Percentiles rank a stretch among this genome's conserved stretches.
Evolutionary conservation across 495 filamentous ascomycete genomes (phyloP).

Genomic region (Talaromyces liani): DNA sequence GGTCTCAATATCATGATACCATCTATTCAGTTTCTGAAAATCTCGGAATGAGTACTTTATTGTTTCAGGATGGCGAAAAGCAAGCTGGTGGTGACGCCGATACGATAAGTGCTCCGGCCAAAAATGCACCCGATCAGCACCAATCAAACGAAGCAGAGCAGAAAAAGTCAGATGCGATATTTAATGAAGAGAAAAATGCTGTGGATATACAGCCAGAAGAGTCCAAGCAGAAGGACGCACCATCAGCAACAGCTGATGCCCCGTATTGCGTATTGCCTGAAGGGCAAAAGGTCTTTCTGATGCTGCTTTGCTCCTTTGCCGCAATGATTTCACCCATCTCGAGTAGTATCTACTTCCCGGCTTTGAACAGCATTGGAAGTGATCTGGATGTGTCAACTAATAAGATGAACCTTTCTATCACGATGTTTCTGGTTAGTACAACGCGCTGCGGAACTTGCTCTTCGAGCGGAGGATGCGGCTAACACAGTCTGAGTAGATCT

Average conservation of each 20-base stretch:
- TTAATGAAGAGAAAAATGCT: not conserved
- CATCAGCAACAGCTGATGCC: constrained; percentile 5
- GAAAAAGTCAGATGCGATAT: not conserved
- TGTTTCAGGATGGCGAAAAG: not conserved
- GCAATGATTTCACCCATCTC: constrained; percentile 34
- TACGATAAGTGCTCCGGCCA: not conserved
- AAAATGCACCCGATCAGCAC: not conserved
- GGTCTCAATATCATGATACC: not conserved
- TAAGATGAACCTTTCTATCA: constrained; percentile 41
- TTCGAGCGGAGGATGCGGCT: not conserved
- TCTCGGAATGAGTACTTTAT: not conserved
- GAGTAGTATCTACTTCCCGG: constrained; percentile 37
- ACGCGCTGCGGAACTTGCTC: not conserved
- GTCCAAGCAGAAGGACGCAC: not conserved
- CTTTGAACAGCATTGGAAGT: constrained; percentile 24
- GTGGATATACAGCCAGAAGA: not conserved
- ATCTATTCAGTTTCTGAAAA: not conserved
- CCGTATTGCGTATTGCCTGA: constrained; percentile 22
- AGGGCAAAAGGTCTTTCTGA: constrained; percentile 18
- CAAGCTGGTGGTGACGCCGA: not conserved
- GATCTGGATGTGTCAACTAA: constrained; percentile 30
- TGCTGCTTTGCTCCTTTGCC: constrained; percentile 20
- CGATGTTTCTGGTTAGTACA: constrained; percentile 29
- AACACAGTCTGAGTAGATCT: constrained; percentile 18
- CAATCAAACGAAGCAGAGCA: not conserved